These are phyloP conservation scores for Trametes versicolor DNA, from an alignment of 1,284 basidiomycete species.

Conservation along the genomic window DNA sequence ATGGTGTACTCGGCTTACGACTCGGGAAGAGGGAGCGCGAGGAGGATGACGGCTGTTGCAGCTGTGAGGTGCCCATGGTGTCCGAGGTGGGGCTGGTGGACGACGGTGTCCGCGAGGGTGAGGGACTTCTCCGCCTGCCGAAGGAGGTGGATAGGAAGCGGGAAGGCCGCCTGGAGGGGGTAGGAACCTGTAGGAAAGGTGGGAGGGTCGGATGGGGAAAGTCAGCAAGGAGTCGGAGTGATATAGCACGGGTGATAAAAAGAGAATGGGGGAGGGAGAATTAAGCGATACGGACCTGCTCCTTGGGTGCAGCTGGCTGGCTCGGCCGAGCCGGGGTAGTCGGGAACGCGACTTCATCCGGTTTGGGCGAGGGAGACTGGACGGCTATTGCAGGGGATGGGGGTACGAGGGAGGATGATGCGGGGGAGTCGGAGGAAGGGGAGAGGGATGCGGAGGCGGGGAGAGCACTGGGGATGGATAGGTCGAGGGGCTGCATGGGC, in stretches of 20 bases:
- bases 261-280: constrained; percentile 22
- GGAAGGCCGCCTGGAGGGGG: constrained; percentile 40
- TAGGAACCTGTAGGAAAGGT: constrained; percentile 34
- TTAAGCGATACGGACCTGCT: constrained; percentile 41
- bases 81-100: constrained; percentile 28
- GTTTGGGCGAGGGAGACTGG: constrained; percentile 28
- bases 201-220: neutral
- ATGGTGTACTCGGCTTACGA: constrained; percentile 38
- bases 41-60: constrained; percentile 26
- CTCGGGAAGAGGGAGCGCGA: constrained; percentile 37
- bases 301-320: constrained; percentile 30
- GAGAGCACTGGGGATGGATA: constrained; percentile 39
- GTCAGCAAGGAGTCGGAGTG: constrained; percentile 12
- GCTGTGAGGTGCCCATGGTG: constrained; percentile 17
- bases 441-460: constrained; percentile 29
- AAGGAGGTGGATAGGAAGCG: constrained; percentile 43
- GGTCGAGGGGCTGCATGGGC: constrained; percentile 49
- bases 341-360: constrained; percentile 27
- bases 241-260: constrained; percentile 18
- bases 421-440: constrained; percentile 23
- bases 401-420: constrained; percentile 26
- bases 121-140: constrained; percentile 39
- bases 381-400: constrained; percentile 34
- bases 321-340: constrained; percentile 13
- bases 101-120: constrained; percentile 35